phyloP scores from a whole-genome alignment of 345 rosid species.

The Citrus trifoliata region DNA sequence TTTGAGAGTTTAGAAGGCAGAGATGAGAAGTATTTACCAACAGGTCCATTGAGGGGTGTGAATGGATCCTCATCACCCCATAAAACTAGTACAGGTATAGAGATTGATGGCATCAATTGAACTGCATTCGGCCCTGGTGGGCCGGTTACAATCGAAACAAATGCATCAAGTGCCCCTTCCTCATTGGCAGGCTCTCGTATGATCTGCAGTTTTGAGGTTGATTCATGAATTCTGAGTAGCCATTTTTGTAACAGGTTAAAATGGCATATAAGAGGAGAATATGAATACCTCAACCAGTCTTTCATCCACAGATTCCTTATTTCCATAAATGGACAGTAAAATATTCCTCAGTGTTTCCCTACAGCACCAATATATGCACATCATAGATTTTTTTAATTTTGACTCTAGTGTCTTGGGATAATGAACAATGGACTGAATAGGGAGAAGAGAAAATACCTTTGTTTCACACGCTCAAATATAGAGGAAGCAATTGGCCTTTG shows the following conservation, averaged over 20 bases:
- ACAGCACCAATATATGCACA: too few species aligned
- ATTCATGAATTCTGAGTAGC: too few species aligned
- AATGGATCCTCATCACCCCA: slow-evolving; percentile 90
- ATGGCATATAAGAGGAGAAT: too few species aligned
- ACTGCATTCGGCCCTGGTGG: slow-evolving; percentile 91
- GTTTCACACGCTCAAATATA: too few species aligned
- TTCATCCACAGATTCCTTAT: too few species aligned
- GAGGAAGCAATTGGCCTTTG: slow-evolving; percentile 69
- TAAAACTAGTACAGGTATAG: slow-evolving; percentile 58
- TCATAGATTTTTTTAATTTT: too few species aligned
- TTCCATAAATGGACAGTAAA: too few species aligned
- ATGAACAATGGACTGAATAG: not conserved
- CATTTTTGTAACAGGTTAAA: too few species aligned
- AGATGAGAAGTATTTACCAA: slow-evolving; percentile 69
- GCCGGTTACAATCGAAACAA: slow-evolving; percentile 80
- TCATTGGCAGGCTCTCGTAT: slow-evolving; percentile 73
- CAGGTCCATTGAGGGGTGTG: slow-evolving; percentile 89
- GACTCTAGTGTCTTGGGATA: too few species aligned
- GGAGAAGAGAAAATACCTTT: slow-evolving; percentile 35
- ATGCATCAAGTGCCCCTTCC: slow-evolving; percentile 88
- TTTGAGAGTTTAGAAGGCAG: slow-evolving; percentile 56
- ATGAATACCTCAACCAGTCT: too few species aligned
- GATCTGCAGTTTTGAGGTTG: slow-evolving; percentile 34
- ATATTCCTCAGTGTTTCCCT: too few species aligned
- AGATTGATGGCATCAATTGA: slow-evolving; percentile 52